Evolutionary conservation across 2,329 filamentous ascomycete genomes (phyloP).

Genomic region (Talaromyces islandicus): DNA sequence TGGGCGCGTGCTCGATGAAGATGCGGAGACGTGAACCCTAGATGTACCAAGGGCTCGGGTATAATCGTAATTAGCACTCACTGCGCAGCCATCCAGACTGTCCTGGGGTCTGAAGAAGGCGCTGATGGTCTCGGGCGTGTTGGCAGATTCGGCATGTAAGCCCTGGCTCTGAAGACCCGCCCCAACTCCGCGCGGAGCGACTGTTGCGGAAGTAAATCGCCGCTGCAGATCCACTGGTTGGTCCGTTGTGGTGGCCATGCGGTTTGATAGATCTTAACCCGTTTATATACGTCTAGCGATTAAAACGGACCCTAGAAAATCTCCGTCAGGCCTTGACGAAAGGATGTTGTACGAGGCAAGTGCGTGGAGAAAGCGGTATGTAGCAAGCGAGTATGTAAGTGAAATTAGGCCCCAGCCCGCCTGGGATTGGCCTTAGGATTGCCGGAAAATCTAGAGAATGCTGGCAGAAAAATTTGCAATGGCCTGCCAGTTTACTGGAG

Average conservation of each 20-base stretch:
- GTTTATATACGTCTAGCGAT: not conserved
- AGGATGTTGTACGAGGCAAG: not conserved
- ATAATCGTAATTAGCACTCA: not conserved
- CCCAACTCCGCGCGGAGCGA: not conserved
- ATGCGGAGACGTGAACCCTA: not conserved
- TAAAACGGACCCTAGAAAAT: not conserved
- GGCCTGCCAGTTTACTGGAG: not conserved
- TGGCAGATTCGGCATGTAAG: not conserved
- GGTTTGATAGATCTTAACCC: not conserved
- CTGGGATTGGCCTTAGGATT: not conserved
- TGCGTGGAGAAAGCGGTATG: not conserved
- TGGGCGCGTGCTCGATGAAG: not conserved
- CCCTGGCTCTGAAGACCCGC: not conserved
- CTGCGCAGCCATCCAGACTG: not conserved
- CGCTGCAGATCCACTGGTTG: not conserved
- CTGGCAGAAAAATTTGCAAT: constrained; percentile 1
- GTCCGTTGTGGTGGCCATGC: not conserved
- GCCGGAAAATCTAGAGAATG: not conserved
- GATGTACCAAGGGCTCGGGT: not conserved
- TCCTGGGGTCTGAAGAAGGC: not conserved
- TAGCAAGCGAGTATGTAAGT: not conserved
- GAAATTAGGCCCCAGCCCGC: not conserved
- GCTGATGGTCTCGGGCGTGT: not conserved
- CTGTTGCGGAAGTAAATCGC: not conserved
- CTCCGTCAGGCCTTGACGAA: not conserved